These are phyloP conservation scores for Fusarium concolor DNA, from an alignment of 2,329 filamentous ascomycete species.

Conservation along the genomic window DNA sequence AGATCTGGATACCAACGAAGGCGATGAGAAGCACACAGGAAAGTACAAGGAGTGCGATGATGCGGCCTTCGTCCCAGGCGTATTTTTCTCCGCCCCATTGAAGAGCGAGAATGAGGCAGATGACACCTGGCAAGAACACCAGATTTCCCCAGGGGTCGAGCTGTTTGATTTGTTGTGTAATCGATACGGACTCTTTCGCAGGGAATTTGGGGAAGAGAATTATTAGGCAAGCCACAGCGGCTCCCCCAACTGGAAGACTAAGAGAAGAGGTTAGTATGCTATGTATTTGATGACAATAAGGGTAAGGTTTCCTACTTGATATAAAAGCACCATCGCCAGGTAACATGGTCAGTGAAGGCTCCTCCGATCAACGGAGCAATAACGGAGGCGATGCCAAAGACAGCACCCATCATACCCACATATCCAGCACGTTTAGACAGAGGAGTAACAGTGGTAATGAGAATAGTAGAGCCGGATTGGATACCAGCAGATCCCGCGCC, in stretches of 20 bases:
- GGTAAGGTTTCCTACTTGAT: slow-evolving; percentile 1
- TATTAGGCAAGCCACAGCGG: not conserved
- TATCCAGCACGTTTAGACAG: slow-evolving; percentile 6
- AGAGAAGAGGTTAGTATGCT: not conserved
- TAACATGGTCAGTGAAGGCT: slow-evolving; percentile 13
- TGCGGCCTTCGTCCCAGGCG: slow-evolving; percentile 25
- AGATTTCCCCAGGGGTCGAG: slow-evolving; percentile 40
- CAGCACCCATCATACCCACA: slow-evolving; percentile 2
- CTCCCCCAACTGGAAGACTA: slow-evolving; percentile 6
- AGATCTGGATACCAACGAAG: slow-evolving; percentile 17
- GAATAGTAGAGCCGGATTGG: slow-evolving; percentile 6
- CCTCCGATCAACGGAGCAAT: slow-evolving; percentile 9
- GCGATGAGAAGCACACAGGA: slow-evolving; percentile 9
- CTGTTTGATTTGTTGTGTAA: slow-evolving; percentile 6
- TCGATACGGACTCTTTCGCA: not conserved
- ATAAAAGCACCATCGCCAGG: slow-evolving; percentile 21
- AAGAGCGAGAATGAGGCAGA: slow-evolving; percentile 60
- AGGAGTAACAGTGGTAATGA: slow-evolving; percentile 9
- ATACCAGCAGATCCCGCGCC: slow-evolving; percentile 8
- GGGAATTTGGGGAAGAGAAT: slow-evolving; percentile 8
- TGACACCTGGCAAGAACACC: slow-evolving; percentile 46
- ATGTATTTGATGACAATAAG: not conserved
- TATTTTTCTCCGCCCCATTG: slow-evolving; percentile 58
- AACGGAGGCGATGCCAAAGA: slow-evolving; percentile 10
- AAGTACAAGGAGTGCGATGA: slow-evolving; percentile 20